Percentiles rank a stretch among this genome's conserved stretches.
Conservation (phyloP, 441 rosid species). For the Arabidopsis lyrata region DNA sequence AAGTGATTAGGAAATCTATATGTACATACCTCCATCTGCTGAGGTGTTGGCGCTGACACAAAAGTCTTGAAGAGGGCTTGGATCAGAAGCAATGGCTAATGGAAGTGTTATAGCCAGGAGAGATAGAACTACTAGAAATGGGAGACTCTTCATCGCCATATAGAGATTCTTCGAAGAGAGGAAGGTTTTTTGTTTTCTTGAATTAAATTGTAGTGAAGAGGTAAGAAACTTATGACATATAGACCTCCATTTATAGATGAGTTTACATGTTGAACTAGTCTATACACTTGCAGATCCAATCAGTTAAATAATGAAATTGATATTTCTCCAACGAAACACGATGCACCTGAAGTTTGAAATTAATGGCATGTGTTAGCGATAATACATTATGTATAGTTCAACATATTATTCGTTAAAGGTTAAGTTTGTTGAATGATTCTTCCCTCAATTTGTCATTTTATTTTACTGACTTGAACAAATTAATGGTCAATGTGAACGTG, state of each 20-base stretch:
- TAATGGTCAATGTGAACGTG: not conserved
- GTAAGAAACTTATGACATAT: not conserved
- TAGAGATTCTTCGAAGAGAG: not conserved
- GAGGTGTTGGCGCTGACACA: slow-evolving; percentile 41
- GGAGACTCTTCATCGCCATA: slow-evolving; percentile 14
- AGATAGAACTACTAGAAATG: not conserved
- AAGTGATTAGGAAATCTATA: too few relatives aligned
- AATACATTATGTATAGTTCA: not conserved
- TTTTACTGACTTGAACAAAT: not conserved
- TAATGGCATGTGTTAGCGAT: slow-evolving; percentile 6
- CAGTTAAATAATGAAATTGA: not conserved
- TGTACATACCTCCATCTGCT: too few relatives aligned
- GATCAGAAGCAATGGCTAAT: slow-evolving; percentile 44
- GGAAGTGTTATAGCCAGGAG: slow-evolving; percentile 15
- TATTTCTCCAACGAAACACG: not conserved
- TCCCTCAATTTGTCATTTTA: not conserved
- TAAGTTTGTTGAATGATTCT: slow-evolving; percentile 4
- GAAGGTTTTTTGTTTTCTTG: not conserved
- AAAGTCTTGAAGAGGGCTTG: slow-evolving; percentile 52
- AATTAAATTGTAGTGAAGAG: not conserved
- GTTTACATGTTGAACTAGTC: not conserved
- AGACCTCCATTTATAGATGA: slow-evolving; percentile 12
- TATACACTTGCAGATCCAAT: not conserved
- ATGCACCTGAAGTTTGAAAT: slow-evolving; percentile 4
- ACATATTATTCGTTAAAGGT: not conserved